These are phyloP conservation scores for Bombardia bombarda DNA, from an alignment of 495 filamentous ascomycete genomes.

Conservation along the genomic window DNA sequence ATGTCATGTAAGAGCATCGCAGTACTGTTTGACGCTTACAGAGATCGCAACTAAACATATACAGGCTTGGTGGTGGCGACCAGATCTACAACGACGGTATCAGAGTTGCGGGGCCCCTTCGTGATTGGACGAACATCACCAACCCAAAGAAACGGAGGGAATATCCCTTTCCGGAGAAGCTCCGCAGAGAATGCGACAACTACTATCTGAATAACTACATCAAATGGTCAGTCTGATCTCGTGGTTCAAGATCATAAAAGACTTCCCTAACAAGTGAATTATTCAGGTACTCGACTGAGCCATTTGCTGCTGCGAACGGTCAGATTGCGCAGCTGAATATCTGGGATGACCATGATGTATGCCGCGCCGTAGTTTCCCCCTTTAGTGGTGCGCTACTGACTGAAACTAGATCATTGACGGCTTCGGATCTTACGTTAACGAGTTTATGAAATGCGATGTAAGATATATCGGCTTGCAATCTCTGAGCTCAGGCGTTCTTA, in stretches of 20 bases:
- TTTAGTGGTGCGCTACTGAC: neutral
- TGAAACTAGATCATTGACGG: slow-evolving; percentile 68
- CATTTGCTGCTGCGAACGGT: slow-evolving; percentile 75
- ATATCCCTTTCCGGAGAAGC: slow-evolving; percentile 62
- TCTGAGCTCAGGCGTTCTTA: neutral
- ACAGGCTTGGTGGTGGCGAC: slow-evolving; percentile 87
- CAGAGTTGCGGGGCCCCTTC: slow-evolving; percentile 71
- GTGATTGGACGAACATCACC: slow-evolving; percentile 67
- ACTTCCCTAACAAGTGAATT: neutral
- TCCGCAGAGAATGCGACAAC: slow-evolving; percentile 73
- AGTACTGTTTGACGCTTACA: neutral
- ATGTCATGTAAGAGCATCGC: slow-evolving; percentile 54
- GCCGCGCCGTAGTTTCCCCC: slow-evolving; percentile 4
- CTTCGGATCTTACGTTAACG: slow-evolving; percentile 86
- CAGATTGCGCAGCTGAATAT: slow-evolving; percentile 90
- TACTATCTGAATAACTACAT: slow-evolving; percentile 90
- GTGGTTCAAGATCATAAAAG: neutral
- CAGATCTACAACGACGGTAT: slow-evolving; percentile 95
- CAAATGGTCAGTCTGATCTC: slow-evolving; percentile 47
- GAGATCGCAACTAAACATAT: slow-evolving; percentile 1
- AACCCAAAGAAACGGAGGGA: slow-evolving; percentile 78
- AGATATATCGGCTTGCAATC: neutral
- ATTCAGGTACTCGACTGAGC: slow-evolving; percentile 58
- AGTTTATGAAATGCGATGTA: slow-evolving; percentile 79
- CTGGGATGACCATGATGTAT: slow-evolving; percentile 82